phyloP scores from a whole-genome alignment of 108 stramenopile species.

The Nitzschia sp. region DNA sequence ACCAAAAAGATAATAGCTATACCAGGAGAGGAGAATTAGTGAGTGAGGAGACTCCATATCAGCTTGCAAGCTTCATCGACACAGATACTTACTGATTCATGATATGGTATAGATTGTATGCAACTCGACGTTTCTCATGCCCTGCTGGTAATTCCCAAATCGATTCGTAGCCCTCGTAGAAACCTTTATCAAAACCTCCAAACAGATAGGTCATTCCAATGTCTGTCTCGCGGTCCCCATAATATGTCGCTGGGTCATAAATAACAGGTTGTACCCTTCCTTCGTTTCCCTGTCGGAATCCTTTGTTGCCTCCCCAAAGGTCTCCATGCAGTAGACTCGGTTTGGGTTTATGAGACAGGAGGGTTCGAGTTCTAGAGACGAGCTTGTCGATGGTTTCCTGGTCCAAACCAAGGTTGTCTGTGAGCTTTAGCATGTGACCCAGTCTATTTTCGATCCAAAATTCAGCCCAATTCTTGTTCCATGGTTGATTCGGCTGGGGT shows the following conservation, averaged over 20 bases:
- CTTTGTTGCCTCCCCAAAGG: constrained; percentile 83
- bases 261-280: constrained; percentile 58
- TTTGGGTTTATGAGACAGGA: constrained; percentile 57
- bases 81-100: constrained; percentile 55
- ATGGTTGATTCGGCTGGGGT: constrained; percentile 68
- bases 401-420: constrained; percentile 31
- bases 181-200: constrained; percentile 64
- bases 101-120: constrained; percentile 84
- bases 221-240: constrained; percentile 83
- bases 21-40: no score
- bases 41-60: no score
- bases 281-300: constrained; percentile 44
- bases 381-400: constrained; percentile 31
- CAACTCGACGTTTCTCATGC: constrained; percentile 45
- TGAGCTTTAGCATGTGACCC: constrained; percentile 70
- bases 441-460: constrained; percentile 78
- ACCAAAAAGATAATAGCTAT: constrained; percentile 64
- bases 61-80: no score
- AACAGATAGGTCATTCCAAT: constrained; percentile 69
- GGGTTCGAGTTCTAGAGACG: constrained; percentile 45
- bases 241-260: constrained; percentile 85
- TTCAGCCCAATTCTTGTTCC: constrained; percentile 73
- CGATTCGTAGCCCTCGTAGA: constrained; percentile 72
- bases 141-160: constrained; percentile 67
- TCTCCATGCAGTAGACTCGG: constrained; percentile 79